Conservation (phyloP, 345 rosid species). For the Dipteronia dyeriana region DNA sequence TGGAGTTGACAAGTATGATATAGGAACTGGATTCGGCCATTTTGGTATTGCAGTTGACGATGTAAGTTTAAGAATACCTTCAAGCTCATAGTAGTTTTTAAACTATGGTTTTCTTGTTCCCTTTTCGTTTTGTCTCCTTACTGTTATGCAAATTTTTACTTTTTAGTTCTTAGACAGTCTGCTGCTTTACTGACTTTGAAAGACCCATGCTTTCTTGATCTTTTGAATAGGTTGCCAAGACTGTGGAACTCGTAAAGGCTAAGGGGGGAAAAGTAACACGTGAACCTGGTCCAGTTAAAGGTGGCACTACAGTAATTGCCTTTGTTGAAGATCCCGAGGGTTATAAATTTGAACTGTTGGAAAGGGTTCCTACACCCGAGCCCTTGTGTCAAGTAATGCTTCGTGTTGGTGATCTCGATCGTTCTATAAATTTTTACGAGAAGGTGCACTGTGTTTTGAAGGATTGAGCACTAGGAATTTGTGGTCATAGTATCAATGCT, state of each 20-base stretch:
- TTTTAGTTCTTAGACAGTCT: conserved; percentile 9
- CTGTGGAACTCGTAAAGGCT: conserved; percentile 83
- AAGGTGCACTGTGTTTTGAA: conserved; percentile 46
- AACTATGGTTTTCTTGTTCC: neutral
- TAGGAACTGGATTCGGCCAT: conserved; percentile 94
- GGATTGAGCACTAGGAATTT: conserved; percentile 1
- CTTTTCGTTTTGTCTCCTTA: neutral
- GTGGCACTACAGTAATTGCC: conserved; percentile 87
- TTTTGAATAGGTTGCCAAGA: conserved; percentile 68
- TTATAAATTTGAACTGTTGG: conserved; percentile 93
- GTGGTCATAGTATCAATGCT: neutral
- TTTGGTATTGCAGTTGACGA: conserved; percentile 94
- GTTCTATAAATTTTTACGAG: conserved; percentile 86
- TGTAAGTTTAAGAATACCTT: conserved; percentile 47
- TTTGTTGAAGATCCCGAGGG: conserved; percentile 98
- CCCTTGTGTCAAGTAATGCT: conserved; percentile 99
- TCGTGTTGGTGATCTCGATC: conserved; percentile 96
- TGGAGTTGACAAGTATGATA: conserved; percentile 89
- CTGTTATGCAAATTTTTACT: neutral
- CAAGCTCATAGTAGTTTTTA: neutral
- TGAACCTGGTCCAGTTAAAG: conserved; percentile 95
- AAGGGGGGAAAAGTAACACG: conserved; percentile 91
- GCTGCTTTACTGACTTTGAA: neutral
- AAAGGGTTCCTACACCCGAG: conserved; percentile 97
- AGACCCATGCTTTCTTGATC: conserved; percentile 3